These are phyloP conservation scores for Ocimum tenuiflorum DNA, from an alignment of 257 asterid genomes.

Conservation along the genomic window DNA sequence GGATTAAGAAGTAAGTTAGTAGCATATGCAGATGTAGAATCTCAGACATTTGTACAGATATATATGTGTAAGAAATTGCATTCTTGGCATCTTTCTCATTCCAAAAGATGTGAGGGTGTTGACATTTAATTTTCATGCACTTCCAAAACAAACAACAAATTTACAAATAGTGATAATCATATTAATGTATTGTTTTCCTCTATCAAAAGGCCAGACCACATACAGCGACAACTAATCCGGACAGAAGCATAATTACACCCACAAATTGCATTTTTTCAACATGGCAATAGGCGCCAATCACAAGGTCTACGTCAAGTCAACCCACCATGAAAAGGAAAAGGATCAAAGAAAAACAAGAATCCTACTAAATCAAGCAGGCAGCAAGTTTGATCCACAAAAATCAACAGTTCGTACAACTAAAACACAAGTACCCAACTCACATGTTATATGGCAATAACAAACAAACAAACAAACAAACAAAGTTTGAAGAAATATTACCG, in stretches of 20 bases:
- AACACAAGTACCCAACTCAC: conserved; percentile 5
- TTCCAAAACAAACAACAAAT: neutral
- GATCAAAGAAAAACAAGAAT: neutral
- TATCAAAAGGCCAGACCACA: neutral
- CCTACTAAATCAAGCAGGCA: neutral
- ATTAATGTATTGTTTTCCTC: neutral
- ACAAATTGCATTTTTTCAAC: neutral
- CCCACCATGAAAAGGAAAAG: conserved; percentile 7
- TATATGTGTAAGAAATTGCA: too few species aligned
- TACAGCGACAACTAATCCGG: neutral
- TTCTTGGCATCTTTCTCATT: too few species aligned
- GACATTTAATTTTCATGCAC: neutral
- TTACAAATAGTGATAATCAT: neutral
- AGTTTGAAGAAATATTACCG: conserved; percentile 29
- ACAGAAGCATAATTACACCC: neutral
- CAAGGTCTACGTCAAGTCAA: conserved; percentile 10
- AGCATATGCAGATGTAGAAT: too few species aligned
- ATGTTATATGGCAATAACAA: neutral
- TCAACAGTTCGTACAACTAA: neutral
- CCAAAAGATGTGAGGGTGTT: too few species aligned
- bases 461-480: too few species aligned
- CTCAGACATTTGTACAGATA: too few species aligned
- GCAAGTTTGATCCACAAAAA: neutral
- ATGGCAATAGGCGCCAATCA: conserved; percentile 9
- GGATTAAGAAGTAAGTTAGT: too few species aligned